Evolutionary conservation across 2,329 filamentous ascomycete species (phyloP), one percentile per base, ranked within the genome.

Genomic region (Aspergillus neotritici): DNA sequence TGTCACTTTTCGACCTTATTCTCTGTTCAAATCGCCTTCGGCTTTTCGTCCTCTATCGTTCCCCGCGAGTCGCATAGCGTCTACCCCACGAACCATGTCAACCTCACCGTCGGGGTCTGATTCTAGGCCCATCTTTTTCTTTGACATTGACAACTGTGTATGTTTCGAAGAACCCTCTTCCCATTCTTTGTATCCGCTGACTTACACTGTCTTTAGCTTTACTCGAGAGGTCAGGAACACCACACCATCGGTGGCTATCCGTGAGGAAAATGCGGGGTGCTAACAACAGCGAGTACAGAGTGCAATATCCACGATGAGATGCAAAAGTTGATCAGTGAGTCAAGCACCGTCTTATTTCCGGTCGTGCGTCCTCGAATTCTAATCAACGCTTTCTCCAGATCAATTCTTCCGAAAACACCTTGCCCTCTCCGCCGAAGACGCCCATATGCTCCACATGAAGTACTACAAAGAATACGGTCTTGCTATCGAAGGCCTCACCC

Each of bases 81-180:
- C n/a, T n/a, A 31, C 28, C 17, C 50, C 36, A 17, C 53, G 52
- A 50, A 54, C 55, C 40, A 57, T 58, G 46, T 39, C 58, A 14
- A 50, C 41, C 16, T 39, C 49, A 21, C 47, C 21, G 38, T 48
- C 53, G 36, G 47, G 51, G 40, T 41, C 47, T 47, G 67, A 73
- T 51, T 54, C 60, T 48, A 64, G 78, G 49, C 74, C 76, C 2
- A 74, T 86, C 14, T 78, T 82, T 64, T 82, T 80, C 66, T 97
- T 96, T 62, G 93, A 98, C 64, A 97, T 98, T 61, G 93, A 98
- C 75, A 98, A 98, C 63, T 98, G 94, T 69, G 79, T 82, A 73
- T 51, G 78, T 71, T 15, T 11, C 34, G 21, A 11, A 14, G 10
- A 5, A 33, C 7, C 8, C 8, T 25, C 16, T 13, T 13, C 12